Evolutionary conservation across 192 early-diverging fungal genomes (phyloP).

Genomic region (Entophlyctis helioformis): DNA sequence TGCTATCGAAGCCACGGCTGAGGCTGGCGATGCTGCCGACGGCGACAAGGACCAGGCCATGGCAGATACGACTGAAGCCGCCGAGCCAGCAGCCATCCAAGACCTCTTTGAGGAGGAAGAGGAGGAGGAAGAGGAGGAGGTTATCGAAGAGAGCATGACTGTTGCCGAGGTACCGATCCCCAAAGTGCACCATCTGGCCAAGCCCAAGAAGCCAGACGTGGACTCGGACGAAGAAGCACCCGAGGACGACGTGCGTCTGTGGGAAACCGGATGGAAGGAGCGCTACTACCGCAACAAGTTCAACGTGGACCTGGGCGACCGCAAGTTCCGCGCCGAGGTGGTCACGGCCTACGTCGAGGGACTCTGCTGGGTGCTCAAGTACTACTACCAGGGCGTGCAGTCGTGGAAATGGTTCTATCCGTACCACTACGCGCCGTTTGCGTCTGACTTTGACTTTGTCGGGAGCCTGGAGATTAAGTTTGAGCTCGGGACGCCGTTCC

Average conservation of each 20-base stretch:
- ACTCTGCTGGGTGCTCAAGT: slow-evolving; percentile 95
- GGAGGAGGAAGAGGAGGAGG: slow-evolving; percentile 19
- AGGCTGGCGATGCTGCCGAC: slow-evolving; percentile 36
- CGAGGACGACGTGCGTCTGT: slow-evolving; percentile 54
- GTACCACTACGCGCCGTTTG: slow-evolving; percentile 93
- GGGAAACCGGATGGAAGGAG: slow-evolving; percentile 66
- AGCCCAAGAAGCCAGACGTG: slow-evolving; percentile 18
- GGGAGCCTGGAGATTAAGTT: slow-evolving; percentile 52
- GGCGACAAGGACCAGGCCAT: no score
- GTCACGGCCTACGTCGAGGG: slow-evolving; percentile 77
- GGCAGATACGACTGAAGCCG: no score
- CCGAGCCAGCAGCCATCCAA: no score
- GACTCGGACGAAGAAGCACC: slow-evolving; percentile 36
- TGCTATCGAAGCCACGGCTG: slow-evolving; percentile 15
- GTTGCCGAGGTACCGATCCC: slow-evolving; percentile 25
- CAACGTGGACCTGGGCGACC: slow-evolving; percentile 39
- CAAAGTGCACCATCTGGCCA: not conserved
- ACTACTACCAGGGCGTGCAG: slow-evolving; percentile 91
- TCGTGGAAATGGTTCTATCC: slow-evolving; percentile 99
- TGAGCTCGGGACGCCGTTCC: slow-evolving; percentile 74
- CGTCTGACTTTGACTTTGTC: slow-evolving; percentile 61
- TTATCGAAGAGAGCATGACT: slow-evolving; percentile 18
- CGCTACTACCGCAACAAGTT: slow-evolving; percentile 72
- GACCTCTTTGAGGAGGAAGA: slow-evolving; percentile 33
- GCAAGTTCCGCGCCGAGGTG: slow-evolving; percentile 34